Conservation (phyloP, 441 rosid species). For the Erodium moschatum region DNA sequence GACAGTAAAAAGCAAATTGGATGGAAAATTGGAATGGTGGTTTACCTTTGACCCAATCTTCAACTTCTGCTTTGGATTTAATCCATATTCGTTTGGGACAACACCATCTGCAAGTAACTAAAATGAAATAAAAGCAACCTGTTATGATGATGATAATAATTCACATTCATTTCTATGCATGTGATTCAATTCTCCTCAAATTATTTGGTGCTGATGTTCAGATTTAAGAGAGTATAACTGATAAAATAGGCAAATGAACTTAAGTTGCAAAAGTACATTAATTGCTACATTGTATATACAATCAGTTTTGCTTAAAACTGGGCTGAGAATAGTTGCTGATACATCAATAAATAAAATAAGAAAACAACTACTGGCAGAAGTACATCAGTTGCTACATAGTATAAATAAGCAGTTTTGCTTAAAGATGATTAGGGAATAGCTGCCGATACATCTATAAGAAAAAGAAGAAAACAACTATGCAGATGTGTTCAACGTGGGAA, state of each 20-base stretch:
- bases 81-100: slow-evolving; percentile 98
- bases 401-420: background rate
- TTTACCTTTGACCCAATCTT: slow-evolving; percentile 95
- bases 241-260: no score
- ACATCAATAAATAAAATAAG: no score
- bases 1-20: no score
- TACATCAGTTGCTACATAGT: no score
- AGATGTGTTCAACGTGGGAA: slow-evolving; percentile 3
- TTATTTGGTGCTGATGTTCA: no score
- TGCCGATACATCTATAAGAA: background rate
- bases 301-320: no score
- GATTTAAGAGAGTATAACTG: no score
- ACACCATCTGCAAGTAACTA: slow-evolving; percentile 99
- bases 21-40: background rate
- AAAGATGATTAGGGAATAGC: background rate
- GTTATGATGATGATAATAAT: slow-evolving; percentile 14
- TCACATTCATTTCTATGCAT: slow-evolving; percentile 8
- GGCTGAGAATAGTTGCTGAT: no score
- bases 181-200: background rate
- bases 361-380: no score
- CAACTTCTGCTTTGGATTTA: slow-evolving; percentile 94
- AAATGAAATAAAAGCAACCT: slow-evolving; percentile 22
- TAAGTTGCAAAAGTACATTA: background rate
- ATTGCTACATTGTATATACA: background rate
- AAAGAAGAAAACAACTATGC: background rate